phyloP scores from a whole-genome alignment of 73 alveolate species.

The Durusdinium trenchii region DNA sequence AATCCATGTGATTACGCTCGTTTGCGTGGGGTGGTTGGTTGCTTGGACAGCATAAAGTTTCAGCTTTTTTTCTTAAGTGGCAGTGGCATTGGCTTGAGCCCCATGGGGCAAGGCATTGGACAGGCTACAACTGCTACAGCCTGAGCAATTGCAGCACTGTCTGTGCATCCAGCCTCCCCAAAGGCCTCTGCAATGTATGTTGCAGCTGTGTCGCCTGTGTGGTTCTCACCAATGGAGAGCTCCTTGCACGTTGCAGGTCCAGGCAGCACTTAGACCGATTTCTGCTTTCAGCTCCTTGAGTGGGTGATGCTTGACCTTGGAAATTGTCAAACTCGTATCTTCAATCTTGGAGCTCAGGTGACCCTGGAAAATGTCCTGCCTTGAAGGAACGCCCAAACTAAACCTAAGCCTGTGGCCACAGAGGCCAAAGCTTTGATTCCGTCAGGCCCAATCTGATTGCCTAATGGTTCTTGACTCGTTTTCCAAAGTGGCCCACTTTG shows the following conservation, averaged over 20 bases:
- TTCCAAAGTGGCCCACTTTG: background rate
- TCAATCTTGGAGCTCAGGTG: too few species aligned
- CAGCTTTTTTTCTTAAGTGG: too few species aligned
- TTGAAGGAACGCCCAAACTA: background rate
- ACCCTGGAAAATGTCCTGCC: too few species aligned
- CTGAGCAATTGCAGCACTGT: background rate
- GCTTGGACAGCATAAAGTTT: too few species aligned
- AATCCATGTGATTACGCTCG: too few species aligned
- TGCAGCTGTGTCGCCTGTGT: constrained; percentile 32
- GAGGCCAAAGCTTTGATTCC: constrained; percentile 70
- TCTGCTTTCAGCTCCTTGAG: constrained; percentile 32
- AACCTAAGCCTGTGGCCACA: background rate
- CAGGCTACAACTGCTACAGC: too few species aligned
- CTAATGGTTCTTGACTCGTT: background rate
- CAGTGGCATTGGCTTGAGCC: too few species aligned
- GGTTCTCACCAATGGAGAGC: constrained; percentile 70
- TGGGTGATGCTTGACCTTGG: constrained; percentile 59
- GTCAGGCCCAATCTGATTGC: constrained; percentile 56
- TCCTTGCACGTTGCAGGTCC: background rate
- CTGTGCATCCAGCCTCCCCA: constrained; percentile 24
- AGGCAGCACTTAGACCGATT: background rate
- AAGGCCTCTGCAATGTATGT: constrained; percentile 56
- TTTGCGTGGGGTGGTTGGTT: too few species aligned
- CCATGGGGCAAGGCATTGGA: too few species aligned
- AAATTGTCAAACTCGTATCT: too few species aligned